Evolutionary conservation across 2,329 filamentous ascomycete genomes (phyloP), one percentile per base, ranked within the genome.

Genomic region (Alternaria atra): DNA sequence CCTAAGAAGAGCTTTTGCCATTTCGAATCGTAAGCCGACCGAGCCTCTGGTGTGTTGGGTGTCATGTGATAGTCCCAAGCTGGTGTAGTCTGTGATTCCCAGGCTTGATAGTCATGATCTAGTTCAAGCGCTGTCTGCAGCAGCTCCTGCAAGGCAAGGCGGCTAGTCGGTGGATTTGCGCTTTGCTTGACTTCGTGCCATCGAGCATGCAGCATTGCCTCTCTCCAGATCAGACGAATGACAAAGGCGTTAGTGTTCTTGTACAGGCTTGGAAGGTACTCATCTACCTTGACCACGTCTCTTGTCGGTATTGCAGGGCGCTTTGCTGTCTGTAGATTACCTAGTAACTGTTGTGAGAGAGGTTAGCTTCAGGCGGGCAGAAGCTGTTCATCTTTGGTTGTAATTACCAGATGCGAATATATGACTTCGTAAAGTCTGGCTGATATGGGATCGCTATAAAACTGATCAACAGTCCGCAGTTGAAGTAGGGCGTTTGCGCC

Each of bases 401-500:
- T 13, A 32, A 35, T 64, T 65, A 71, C 71, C 68, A 74, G 71
- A 58, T 72, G 73, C 4, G 66, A 40, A 54, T 70, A 73, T 6
- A 66, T 59, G 46, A 71, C 66, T 61, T 76, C 71, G 53, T 73
- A 76, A 3, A 76, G 42, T 51, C 65, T 61, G 15, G 71, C 67
- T 13, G 72, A 73, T 23, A 73, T 54, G 2, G 64, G 56, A 17
- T 74, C 67, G n/a, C 59, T 67, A 42, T 67, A 73, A 40, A 66
- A 73, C 15, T 73, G 52, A 9, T 73, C 64, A 20, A 73, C 55
- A 10, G 69, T 59, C 17, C 73, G 70, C 27, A 75, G 60, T 37
- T 72, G 64, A 10, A 77, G 52, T 3, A 76, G 52, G 1, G 72
- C 73, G 20, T 68, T 74, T 6, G 73, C 72, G 8, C 73, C 74